Base-by-base conservation (phyloP, 2,329 filamentous ascomycete species). In the Pseudocercospora cruenta region DNA sequence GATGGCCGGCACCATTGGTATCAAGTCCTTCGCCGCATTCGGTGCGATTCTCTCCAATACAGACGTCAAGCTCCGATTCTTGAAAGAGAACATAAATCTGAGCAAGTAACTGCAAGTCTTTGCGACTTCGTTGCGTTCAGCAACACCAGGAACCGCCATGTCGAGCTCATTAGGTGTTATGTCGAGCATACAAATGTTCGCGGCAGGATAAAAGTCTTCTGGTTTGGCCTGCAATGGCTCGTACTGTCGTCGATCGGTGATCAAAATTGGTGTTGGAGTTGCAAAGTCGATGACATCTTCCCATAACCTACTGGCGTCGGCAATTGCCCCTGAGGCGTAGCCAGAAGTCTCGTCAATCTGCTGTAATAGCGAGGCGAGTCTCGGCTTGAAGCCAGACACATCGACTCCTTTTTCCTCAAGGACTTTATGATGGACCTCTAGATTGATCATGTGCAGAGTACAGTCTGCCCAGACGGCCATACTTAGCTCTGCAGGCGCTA, bases 171-270 rank as follows among this genome's bases (percentile, higher is more conserved):
- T 84, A 3, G 91, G 91, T 69, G 89, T 86, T 65, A 92, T 81
- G 75, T 93, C 91, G 16, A 93, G 76, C 3, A 94, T 85, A 10
- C 82, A 79, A 63, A 87, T 81, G 8, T 82, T 78, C 24, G 84
- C 81, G 1, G 65, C 58, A 1, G 92, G 92, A 76, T 84, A 92
- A 72, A 92, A 90, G 70, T 96, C 93, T 0, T 84, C 73, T 0
- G 78, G 60, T 4, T 81, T 67, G 2, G 87, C 84, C 24, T 81
- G 77, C 16, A 97, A 81, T 0, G 92, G 91, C 72, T 96, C 92
- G 72, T 87, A 88, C 1, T 82, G 79, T 16, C 93, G 88, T 1
- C 85, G 83, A 77, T 96, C 92, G 87, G 89, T 94, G 26, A 82
- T 72, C 3, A 94, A 77, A 0, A 67, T 60, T 9, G 69, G 69